Base-by-base conservation (phyloP, 495 filamentous ascomycete species). In the Evernia prunastri region DNA sequence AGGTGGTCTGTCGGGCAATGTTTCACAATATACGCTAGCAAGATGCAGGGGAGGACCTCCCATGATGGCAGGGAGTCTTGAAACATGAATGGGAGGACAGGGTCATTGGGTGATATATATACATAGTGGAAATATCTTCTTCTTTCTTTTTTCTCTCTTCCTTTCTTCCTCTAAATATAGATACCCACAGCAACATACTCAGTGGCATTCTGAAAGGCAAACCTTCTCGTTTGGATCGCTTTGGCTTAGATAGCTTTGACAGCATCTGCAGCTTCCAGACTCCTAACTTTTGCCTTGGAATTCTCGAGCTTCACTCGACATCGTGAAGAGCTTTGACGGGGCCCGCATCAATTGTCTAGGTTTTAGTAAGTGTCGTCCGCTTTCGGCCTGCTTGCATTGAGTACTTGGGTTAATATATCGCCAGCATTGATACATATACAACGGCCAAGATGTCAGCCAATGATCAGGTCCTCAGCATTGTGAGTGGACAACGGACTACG, bases 381-480 rank as follows among this genome's bases (percentile, higher is more conserved):
- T 23, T 13, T 51, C 18, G 45, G 27, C 1, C 23, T 51, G 0
- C 4, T 51, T 27, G 23, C 45, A 27, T 4, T 2, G 9, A 4
- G 23, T 51, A 4, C 5, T 2, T 51, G 45, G 1, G 12, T 27
- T 51, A 51, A 51, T 15, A 15, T 27, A 4, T 10, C 5, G 20
- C 11, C 27, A 31, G 25, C 5, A 39, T 10, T 0, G 9, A 12
- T 25, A 11, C 25, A 1, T 11, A 25, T 23, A 4, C n/a, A 49
- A 49, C n/a, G 23, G n/a, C 23, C 45, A 49, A 49, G 45, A 49
- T 49, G 45, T 49, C 45, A 49, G 45, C n/a, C 10, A 49, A 49
- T 25, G 45, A 49, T 11, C 45, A 49, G 23, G 4, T 49, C 10
- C n/a, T 25, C 23, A 11, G 45, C 45, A 49, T 12, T 25, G 45